Evolutionary conservation across 2,329 filamentous ascomycete genomes (phyloP), one percentile per base, ranked within the genome.

Genomic region (Ceratocystis lukuohia): DNA sequence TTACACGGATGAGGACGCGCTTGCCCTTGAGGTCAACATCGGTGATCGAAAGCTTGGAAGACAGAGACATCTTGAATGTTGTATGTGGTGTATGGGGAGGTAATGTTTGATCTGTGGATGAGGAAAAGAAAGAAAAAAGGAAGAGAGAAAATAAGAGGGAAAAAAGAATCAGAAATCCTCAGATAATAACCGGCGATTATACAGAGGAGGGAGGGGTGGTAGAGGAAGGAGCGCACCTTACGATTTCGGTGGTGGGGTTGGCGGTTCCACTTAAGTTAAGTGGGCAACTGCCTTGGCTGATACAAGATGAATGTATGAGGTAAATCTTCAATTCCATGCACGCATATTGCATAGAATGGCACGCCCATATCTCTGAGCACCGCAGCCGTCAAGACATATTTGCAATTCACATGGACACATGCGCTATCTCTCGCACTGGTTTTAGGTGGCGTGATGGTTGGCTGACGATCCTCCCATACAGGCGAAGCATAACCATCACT

Each of bases 11-110:
- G 74, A 99, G 84, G 78, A 97, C 94, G 74, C 92, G 87, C 87
- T 99, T 99, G 85, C 84, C 93, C 86, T 96, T 96, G 79, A 99
- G 84, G 79, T 99, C 92, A 74, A 96, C 87, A 76, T 99, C 93
- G 71, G 86, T 89, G 79, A 99, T 96, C 72, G 91, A 89, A 74
- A 99, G 89, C 85, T 99, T 99, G 85, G 87, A 96, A 74, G 92
- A 89, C 76, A 99, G 90, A 86, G 94, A 97, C 94, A 99, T 99
- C 69, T 74, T 85, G 75, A 71, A 73, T 70, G 67, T 69, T 65
- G 67, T 67, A 63, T 68, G 69, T 67, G 69, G 69, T 66, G 69
- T 61, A 71, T 69, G 70, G 33, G 33, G 8, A 37, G 33, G 33
- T 37, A 37, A 37, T 37, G 70, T 66, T 66, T 65, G 64, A 66